These are phyloP conservation scores for Leishmania turanica DNA, from an alignment of 208 protist species.

Conservation along the genomic window DNA sequence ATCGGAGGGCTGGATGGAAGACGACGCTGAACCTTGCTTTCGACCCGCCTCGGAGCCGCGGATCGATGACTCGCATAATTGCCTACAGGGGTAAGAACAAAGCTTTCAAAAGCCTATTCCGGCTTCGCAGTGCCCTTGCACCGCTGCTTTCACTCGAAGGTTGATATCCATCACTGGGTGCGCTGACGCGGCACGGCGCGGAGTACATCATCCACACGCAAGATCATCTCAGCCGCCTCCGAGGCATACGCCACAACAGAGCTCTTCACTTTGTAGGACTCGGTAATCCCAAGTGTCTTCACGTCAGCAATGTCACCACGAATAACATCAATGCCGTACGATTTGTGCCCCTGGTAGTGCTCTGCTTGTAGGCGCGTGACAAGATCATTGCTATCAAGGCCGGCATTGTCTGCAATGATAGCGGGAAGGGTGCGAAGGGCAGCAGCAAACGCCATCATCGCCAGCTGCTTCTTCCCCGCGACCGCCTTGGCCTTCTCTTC, in stretches of 20 bases:
- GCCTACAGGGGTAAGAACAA: neutral
- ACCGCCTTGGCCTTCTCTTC: constrained; percentile 92
- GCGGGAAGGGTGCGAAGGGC: constrained; percentile 96
- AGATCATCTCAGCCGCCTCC: constrained; percentile 99
- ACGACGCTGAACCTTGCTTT: neutral
- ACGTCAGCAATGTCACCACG: constrained; percentile 96
- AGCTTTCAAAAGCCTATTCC: too few relatives aligned
- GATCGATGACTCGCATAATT: neutral
- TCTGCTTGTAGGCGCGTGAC: constrained; percentile 95
- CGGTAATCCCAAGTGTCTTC: constrained; percentile 95
- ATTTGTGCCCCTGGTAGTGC: constrained; percentile 64
- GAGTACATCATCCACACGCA: constrained; percentile 99
- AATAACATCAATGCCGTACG: constrained; percentile 95
- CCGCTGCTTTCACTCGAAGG: neutral
- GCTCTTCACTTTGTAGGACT: constrained; percentile 98
- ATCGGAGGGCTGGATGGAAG: neutral
- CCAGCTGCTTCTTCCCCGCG: constrained; percentile 86
- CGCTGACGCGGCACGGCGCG: constrained; percentile 94
- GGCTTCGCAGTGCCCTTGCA: too few relatives aligned
- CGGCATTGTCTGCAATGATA: constrained; percentile 98
- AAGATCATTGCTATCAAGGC: constrained; percentile 97
- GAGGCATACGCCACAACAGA: constrained; percentile 96
- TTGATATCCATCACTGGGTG: constrained; percentile 37
- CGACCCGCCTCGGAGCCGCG: neutral
- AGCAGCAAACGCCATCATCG: constrained; percentile 97